Evolutionary conservation across 345 rosid genomes (phyloP).

Genomic region (Aegle marmelos): DNA sequence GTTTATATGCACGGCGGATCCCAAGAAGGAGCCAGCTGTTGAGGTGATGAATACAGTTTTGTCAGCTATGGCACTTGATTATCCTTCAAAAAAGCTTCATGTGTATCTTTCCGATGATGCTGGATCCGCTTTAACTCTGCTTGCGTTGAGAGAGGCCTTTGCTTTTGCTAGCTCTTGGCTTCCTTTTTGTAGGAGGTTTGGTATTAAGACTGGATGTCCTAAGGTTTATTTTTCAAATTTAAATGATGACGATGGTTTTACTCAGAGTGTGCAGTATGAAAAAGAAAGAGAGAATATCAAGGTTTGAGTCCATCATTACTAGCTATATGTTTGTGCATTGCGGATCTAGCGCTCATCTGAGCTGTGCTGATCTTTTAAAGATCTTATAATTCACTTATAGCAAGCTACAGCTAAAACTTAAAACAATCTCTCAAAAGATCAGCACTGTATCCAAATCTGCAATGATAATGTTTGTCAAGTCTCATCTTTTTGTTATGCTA

Average conservation of each 20-base stretch:
- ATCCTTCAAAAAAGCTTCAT: constrained; percentile 44
- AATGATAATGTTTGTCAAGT: background rate
- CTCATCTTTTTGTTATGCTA: background rate
- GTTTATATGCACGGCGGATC: constrained; percentile 50
- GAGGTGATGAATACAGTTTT: constrained; percentile 46
- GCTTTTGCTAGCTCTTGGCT: constrained; percentile 43
- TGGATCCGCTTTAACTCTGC: constrained; percentile 33
- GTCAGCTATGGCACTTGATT: constrained; percentile 50
- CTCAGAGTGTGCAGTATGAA: background rate
- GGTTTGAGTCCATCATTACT: constrained; percentile 9
- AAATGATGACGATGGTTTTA: constrained; percentile 11
- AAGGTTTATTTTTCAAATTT: constrained; percentile 29
- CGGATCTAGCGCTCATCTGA: too few relatives aligned
- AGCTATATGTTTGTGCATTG: background rate
- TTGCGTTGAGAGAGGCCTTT: constrained; percentile 35
- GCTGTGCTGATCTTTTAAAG: too few relatives aligned
- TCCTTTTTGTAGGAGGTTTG: constrained; percentile 41
- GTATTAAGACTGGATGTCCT: constrained; percentile 29
- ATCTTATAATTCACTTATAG: too few relatives aligned
- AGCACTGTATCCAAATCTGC: too few relatives aligned
- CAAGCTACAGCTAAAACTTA: too few relatives aligned
- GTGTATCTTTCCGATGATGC: constrained; percentile 56
- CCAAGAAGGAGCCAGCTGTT: constrained; percentile 45
- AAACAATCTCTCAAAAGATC: too few relatives aligned
- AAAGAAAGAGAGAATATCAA: constrained; percentile 21